Conservation (phyloP, 805 yeast species). For the Lipomyces yamadae region DNA sequence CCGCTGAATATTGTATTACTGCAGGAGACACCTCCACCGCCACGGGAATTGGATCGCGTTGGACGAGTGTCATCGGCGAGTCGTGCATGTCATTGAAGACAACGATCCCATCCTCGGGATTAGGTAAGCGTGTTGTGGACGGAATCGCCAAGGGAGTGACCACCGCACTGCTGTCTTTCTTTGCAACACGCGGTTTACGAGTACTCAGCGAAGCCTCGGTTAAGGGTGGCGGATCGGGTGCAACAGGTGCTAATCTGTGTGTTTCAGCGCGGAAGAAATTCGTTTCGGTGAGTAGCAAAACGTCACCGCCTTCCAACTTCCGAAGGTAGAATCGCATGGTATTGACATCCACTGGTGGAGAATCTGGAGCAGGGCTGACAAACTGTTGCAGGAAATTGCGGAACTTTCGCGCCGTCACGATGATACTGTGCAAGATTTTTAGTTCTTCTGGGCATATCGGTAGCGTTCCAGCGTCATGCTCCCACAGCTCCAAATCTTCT, state of each 20-base stretch:
- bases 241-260: not conserved
- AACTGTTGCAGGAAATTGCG: constrained; percentile 26
- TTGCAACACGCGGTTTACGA: constrained; percentile 31
- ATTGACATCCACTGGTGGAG: constrained; percentile 29
- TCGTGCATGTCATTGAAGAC: not conserved
- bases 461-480: constrained; percentile 42
- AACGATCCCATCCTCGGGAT: not conserved
- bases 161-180: constrained; percentile 12
- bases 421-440: constrained; percentile 11
- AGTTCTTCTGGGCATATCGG: constrained; percentile 49
- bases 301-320: constrained; percentile 55
- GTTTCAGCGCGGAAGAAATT: not conserved
- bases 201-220: constrained; percentile 38
- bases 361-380: not conserved
- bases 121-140: not conserved
- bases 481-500: constrained; percentile 44
- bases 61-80: not conserved
- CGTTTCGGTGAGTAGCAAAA: constrained; percentile 47
- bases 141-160: not conserved
- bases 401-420: not conserved
- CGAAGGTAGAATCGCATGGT: constrained; percentile 52
- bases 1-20: not conserved
- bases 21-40: not conserved
- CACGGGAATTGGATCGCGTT: not conserved
- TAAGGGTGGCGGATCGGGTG: constrained; percentile 32